These are phyloP conservation scores for Ophiocordyceps camponoti-saundersi DNA, from an alignment of 2,329 filamentous ascomycete genomes.

Conservation along the genomic window DNA sequence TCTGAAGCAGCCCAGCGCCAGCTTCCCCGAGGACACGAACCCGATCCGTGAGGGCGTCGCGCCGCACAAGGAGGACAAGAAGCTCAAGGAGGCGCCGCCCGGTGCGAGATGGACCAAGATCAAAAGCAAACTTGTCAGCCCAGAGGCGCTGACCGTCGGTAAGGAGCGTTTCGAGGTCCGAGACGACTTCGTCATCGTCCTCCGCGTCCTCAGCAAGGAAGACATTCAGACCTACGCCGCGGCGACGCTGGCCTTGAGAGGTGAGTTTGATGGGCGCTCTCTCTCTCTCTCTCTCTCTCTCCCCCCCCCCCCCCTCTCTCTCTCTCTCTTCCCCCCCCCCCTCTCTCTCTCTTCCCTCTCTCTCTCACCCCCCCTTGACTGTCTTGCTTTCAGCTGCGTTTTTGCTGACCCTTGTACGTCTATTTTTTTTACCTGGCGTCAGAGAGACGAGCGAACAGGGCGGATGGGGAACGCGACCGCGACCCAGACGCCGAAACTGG, in stretches of 20 bases:
- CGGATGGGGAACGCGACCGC: constrained; percentile 16
- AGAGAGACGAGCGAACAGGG: constrained; percentile 16
- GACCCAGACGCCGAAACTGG: constrained; percentile 12
- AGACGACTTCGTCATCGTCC: constrained; percentile 85
- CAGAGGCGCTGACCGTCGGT: constrained; percentile 68
- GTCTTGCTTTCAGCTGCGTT: too few relatives aligned
- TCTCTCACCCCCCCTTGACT: too few relatives aligned
- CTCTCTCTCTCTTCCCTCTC: too few relatives aligned
- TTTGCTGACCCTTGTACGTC: neutral
- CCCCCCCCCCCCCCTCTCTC: too few relatives aligned
- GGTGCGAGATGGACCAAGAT: constrained; percentile 91
- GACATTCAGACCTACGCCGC: constrained; percentile 80
- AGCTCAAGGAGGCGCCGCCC: constrained; percentile 50
- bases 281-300: too few relatives aligned
- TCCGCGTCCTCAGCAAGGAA: constrained; percentile 71
- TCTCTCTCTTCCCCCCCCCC: too few relatives aligned
- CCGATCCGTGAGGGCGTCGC: constrained; percentile 80
- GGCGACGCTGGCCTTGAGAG: constrained; percentile 66
- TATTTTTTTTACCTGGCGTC: neutral
- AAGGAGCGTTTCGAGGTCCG: constrained; percentile 84
- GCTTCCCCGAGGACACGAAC: constrained; percentile 76
- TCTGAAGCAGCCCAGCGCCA: constrained; percentile 61
- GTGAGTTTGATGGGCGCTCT: constrained; percentile 23
- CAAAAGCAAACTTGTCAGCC: constrained; percentile 73
- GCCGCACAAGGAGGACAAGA: constrained; percentile 76